Base-by-base conservation (phyloP, 148 eudicot species). In the Cornus suecica region DNA sequence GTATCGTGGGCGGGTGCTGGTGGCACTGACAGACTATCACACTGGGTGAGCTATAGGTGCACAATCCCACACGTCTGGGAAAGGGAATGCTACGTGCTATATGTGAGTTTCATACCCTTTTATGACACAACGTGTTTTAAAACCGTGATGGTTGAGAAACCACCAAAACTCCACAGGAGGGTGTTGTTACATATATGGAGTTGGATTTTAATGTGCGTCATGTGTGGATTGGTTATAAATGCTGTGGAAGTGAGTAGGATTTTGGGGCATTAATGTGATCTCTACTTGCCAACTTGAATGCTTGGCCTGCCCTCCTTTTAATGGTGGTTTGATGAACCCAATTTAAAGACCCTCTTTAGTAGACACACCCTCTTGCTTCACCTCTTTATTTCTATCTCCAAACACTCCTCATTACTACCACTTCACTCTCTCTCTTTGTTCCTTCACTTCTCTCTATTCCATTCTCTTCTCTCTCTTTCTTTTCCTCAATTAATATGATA, bases 271-370 rank as follows among this genome's bases (percentile, higher is more conserved):
- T 78, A 31, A 78, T 65, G 51, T 71, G 80, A 52, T 56, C 72
- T 72, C 80, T 72, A 78, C 80, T 71, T 71, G 76, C 30, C 76
- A 37, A 34, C 65, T 71, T 78, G 1, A 78, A 71, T 78, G 76
- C 71, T 64, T 32, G 76, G 80, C 76, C 80, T 72, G 80, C 76
- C 80, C 80, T 31, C 31, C 76, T 78, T 78, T 72, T 28, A 77
- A 70, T 70, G 75, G n/a, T n/a, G 72, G 63, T 77, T 63, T 71
- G 65, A 71, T 78, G 76, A 52, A 70, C 16, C 54, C 27, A 63
- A 77, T 25, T 77, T 64, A 66, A 30, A 45, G 62, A 58, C 62
- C 62, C 62, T 58, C 62, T 58, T 58, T 20, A 73, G 26, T 34
- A 65, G 24, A 65, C 60, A 25, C 77, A 74, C 77, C 70, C 25